phyloP scores from a whole-genome alignment of 179 eudicot genomes.

The Monotropa hypopitys region DNA sequence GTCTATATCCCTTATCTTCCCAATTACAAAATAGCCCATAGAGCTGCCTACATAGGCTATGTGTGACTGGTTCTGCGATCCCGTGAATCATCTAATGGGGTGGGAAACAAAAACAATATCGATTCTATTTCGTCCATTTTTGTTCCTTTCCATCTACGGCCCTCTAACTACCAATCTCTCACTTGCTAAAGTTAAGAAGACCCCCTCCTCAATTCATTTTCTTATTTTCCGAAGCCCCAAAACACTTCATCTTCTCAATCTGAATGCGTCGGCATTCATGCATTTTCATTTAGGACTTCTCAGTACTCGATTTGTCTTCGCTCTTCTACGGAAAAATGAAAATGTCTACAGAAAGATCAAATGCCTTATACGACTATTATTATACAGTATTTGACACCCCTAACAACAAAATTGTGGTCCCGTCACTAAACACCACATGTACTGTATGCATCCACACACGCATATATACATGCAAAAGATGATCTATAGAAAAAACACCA shows the following conservation, averaged over 20 bases:
- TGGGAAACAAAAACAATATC: not conserved
- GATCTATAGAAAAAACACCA: not conserved
- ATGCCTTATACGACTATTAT: not conserved
- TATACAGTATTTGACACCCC: not conserved
- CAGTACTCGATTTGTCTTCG: not conserved
- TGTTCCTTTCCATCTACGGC: not conserved
- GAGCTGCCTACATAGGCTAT: not conserved
- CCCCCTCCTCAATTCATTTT: not conserved
- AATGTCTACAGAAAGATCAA: not conserved
- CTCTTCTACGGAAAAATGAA: not conserved
- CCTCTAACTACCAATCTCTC: not conserved
- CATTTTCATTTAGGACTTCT: not conserved
- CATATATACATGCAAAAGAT: not conserved
- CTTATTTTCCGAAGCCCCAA: not conserved
- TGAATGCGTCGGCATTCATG: not conserved
- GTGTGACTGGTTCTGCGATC: not conserved
- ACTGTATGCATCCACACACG: not conserved
- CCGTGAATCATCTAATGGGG: not conserved
- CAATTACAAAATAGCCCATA: not conserved
- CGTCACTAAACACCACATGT: not conserved
- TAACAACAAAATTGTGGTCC: not conserved
- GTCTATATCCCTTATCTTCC: not conserved
- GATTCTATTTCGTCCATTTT: not conserved
- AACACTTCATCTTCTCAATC: not conserved
- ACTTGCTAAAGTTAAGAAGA: not conserved